Percentiles rank a stretch among this genome's conserved stretches.
Evolutionary conservation across 495 filamentous ascomycete species (phyloP).

Genomic region (Bryoglossum gracile): DNA sequence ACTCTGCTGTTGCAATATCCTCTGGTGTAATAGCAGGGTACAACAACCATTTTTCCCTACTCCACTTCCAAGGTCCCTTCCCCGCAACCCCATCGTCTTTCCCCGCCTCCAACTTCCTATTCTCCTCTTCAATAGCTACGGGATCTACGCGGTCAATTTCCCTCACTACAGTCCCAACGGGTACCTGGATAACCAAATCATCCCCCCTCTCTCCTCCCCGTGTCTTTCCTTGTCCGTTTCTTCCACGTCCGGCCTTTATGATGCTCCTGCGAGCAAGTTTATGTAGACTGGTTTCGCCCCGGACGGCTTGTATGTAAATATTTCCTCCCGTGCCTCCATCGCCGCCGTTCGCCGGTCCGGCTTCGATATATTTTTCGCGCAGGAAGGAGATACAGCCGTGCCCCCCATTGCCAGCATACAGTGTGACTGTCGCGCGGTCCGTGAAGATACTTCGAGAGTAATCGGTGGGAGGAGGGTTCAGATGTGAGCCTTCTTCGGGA

Average conservation of each 20-base stretch:
- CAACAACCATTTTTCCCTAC: conserved; percentile 71
- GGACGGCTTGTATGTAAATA: conserved; percentile 89
- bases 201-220: conserved; percentile 74
- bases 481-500: conserved; percentile 41
- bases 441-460: conserved; percentile 77
- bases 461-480: conserved; percentile 73
- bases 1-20: conserved; percentile 54
- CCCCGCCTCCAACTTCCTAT: conserved; percentile 30
- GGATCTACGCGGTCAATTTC: conserved; percentile 77
- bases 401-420: conserved; percentile 74
- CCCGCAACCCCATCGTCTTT: conserved; percentile 28
- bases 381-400: conserved; percentile 91
- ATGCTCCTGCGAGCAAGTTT: conserved; percentile 75
- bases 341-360: conserved; percentile 94
- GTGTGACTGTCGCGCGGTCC: conserved; percentile 70
- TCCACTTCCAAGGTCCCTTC: conserved; percentile 23
- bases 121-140: conserved; percentile 51
- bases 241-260: conserved; percentile 71
- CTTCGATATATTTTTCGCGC: conserved; percentile 76
- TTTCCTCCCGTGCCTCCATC: conserved; percentile 89
- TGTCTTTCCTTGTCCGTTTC: conserved; percentile 77
- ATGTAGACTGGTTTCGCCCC: conserved; percentile 83
- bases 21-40: conserved; percentile 68
- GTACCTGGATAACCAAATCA: conserved; percentile 82
- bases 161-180: conserved; percentile 83